Percentiles rank a stretch among this genome's conserved stretches.
These are phyloP conservation scores for Pleurotus giganteus DNA, from an alignment of 768 basidiomycete genomes.

Conservation along the genomic window DNA sequence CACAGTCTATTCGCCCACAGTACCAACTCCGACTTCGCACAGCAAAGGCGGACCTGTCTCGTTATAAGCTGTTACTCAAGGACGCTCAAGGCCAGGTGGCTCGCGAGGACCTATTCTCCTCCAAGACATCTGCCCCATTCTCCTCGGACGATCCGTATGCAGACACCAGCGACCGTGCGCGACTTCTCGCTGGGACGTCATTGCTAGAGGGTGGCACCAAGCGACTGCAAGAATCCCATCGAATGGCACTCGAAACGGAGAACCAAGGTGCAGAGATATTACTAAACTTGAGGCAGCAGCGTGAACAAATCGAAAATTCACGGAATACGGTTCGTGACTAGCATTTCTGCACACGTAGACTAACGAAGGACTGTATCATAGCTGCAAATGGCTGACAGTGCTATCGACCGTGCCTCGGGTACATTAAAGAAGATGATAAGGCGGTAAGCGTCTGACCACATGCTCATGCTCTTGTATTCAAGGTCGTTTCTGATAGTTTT, in stretches of 20 bases:
- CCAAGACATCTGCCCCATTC: constrained; percentile 34
- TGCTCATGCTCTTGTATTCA: constrained; percentile 13
- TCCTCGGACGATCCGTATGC: constrained; percentile 81
- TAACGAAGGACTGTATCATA: constrained; percentile 24
- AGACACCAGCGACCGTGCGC: constrained; percentile 66
- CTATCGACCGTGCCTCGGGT: constrained; percentile 87
- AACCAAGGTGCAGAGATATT: constrained; percentile 93
- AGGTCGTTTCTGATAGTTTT: constrained; percentile 29
- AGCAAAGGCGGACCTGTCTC: constrained; percentile 72
- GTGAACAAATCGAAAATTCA: constrained; percentile 94
- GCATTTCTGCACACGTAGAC: background rate
- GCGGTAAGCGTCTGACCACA: constrained; percentile 56
- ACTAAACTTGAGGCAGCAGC: constrained; percentile 76
- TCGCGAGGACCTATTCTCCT: constrained; percentile 75
- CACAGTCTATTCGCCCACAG: constrained; percentile 74
- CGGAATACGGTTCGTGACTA: constrained; percentile 70
- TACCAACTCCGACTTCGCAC: constrained; percentile 75
- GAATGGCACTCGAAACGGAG: constrained; percentile 94
- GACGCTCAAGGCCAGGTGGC: constrained; percentile 69
- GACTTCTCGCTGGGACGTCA: constrained; percentile 75
- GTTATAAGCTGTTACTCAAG: constrained; percentile 79
- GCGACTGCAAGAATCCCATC: constrained; percentile 85
- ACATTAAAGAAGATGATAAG: constrained; percentile 96
- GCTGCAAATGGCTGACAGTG: constrained; percentile 83
- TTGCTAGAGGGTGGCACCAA: constrained; percentile 82